Base-by-base conservation (phyloP, 768 basidiomycete species). In the Boletus tomentosulus region DNA sequence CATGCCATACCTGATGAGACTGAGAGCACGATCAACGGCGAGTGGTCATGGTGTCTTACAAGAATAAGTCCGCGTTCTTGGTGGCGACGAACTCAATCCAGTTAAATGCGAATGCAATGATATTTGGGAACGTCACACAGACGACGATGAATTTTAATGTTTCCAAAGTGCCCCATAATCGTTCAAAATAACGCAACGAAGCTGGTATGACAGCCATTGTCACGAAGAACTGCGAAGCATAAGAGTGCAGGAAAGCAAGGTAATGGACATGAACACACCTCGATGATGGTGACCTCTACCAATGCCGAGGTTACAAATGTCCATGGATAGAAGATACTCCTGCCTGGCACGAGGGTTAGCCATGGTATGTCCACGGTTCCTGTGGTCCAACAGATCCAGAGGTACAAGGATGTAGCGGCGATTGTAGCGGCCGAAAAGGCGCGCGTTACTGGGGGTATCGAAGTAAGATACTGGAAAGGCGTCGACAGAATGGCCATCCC, bases 151-250 rank as follows among this genome's bases (percentile, higher is more conserved):
- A 97, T 70, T 94, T 92, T 59, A 87, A 62, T 2, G 84, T 86
- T 69, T 98, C 94, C 19, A 86, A 62, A 42, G 86, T 79, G 38
- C 97, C 96, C 97, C 97, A 99, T 51, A 99, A 74, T 28, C 95
- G 80, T 69, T 99, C 97, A 49, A 99, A 76, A 69, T 98, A 98
- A 57, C 89, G 85, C 48, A 93, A 77, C 37, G 89, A 85, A 15
- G 92, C 80, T 41, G 92, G 88, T 10, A 98, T 79, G 54, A 87
- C 79, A 48, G 94, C 70, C 53, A 92, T 72, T 3, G 93, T 84
- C 56, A 86, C 76, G 48, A 88, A 62, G 57, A 98, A 81, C 96
- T 98, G 53, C 9, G 22, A 57, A 44, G 31, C 1, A 37, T 59
- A 24, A 60, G 56, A n/a, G 39, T 30, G 46, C 31, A 54, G 28